phyloP scores from a whole-genome alignment of 73 alveolate genomes.

The Paramecium tetraurelia region DNA sequence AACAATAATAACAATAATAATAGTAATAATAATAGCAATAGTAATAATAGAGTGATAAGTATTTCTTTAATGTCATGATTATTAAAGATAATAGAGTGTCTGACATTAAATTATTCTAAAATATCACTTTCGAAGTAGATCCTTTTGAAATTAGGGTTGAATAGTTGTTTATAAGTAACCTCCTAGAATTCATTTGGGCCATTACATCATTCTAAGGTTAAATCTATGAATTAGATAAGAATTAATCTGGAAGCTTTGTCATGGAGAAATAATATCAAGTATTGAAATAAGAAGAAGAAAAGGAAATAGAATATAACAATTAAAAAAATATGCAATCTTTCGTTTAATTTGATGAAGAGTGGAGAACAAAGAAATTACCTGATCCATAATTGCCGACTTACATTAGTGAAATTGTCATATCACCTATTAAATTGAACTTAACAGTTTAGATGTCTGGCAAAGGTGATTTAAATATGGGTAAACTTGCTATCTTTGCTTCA shows the following conservation, averaged over 20 bases:
- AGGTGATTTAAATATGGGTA: background rate
- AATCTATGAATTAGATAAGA: background rate
- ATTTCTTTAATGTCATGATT: constrained; percentile 13
- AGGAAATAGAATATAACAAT: background rate
- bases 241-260: background rate
- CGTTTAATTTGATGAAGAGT: background rate
- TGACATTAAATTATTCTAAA: background rate
- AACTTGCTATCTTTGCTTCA: background rate
- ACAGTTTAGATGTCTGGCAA: background rate
- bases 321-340: background rate
- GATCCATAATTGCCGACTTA: constrained; percentile 37
- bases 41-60: background rate
- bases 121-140: constrained; percentile 34
- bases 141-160: constrained; percentile 47
- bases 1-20: background rate
- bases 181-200: background rate
- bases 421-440: constrained; percentile 1
- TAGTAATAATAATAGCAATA: background rate
- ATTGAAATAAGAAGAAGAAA: background rate
- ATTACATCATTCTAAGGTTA: background rate
- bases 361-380: constrained; percentile 35
- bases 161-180: background rate
- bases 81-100: background rate
- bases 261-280: background rate
- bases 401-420: background rate